Evolutionary conservation across 495 filamentous ascomycete genomes (phyloP), one percentile per base, ranked within the genome.

Genomic region (Aspergillus campestris): DNA sequence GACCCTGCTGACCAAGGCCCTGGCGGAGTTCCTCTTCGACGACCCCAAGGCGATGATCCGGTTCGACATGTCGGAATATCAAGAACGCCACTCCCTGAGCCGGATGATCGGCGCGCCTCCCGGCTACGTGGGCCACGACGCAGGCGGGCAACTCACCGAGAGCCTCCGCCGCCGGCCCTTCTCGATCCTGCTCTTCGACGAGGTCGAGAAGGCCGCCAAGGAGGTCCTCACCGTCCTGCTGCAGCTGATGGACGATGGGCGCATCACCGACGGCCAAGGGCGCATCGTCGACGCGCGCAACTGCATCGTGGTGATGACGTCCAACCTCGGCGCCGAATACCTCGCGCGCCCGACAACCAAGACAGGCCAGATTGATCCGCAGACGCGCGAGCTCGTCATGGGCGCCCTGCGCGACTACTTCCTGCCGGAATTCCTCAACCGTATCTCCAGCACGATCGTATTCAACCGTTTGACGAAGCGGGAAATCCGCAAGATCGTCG

Each of bases 1-100:
- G 70, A 98, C 92, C 3, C 71, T 98, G 9, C 82, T 98, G 38
- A 95, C 90, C 46, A 98, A 98, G 65, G 89, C 89, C 7, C 76
- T 98, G 8, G 92, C 92, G 36, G 92, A 98, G 62, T 98, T 98
- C 73, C 75, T 98, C 31, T 98, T 98, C 67, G 92, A 98, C 59
- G 92, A 98, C 57, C 75, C 92, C 11, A 95, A 95, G 73, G 71
- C 89, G 12, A 98, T 98, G 92, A 94, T 98, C 58, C 87, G 92
- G 11, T 90, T 98, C 71, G 92, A 98, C 66, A 98, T 98, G 92
- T 97, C 92, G 7, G 92, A 98, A 62, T 98, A 98, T 66, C 94
- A 97, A 66, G 92, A 98, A 66, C 86, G 90, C 8, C 92, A 98
- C 66, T 87, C 90, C 1, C 80, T 98, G 18, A 94, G 87, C 56